Base-by-base conservation (phyloP, 345 rosid genomes). In the Nephelium lappaceum region DNA sequence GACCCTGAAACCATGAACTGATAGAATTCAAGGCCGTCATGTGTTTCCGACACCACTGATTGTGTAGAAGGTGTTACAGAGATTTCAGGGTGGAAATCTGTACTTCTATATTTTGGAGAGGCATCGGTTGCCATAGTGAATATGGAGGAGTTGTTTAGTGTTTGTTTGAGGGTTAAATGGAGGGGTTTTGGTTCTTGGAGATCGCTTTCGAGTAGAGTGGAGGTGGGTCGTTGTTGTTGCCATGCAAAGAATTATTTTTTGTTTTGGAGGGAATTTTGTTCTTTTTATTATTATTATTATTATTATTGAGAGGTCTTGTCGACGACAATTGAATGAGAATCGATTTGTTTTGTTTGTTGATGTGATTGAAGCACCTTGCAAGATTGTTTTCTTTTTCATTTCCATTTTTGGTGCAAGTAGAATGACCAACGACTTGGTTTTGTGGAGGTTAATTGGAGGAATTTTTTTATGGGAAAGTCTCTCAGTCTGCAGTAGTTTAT, bases 1-100 rank as follows among this genome's bases (percentile, higher is more conserved):
- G 99, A 94, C 36, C 99, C 99, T 7, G 99, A 91, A 14, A 90
- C 71, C 99, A 96, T 96, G 87, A 88, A 94, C 66, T 96, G 99
- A 97, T 98, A 94, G 83, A 94, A 96, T 16, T 83, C 86, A 58
- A 96, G 96, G 24, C 98, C 99, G 55, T 94, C 97, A 68, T 91
- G 97, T 7, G 82, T 55, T 9, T 39, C 18, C 21, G 25, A 3
- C 16, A 11, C 7, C 12, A 7, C 19, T 5, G 15, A 3, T 38
- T 63, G 24, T 76, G 67, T 41, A 5, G 81, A 16, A 23, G 86
- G 71, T 24, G 83, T 36, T 25, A 78, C 77, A 6, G 84, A 69
- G 57, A 79, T 64, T 57, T 93, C 94, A 3, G 91, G 84, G 69
- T 63, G 85, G 69, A 87, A 83, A 39, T 90, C 92, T 16, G 87